Evolutionary conservation across 1,284 basidiomycete genomes (phyloP), one percentile per base, ranked within the genome.

Genomic region (Calocybe gambosa): DNA sequence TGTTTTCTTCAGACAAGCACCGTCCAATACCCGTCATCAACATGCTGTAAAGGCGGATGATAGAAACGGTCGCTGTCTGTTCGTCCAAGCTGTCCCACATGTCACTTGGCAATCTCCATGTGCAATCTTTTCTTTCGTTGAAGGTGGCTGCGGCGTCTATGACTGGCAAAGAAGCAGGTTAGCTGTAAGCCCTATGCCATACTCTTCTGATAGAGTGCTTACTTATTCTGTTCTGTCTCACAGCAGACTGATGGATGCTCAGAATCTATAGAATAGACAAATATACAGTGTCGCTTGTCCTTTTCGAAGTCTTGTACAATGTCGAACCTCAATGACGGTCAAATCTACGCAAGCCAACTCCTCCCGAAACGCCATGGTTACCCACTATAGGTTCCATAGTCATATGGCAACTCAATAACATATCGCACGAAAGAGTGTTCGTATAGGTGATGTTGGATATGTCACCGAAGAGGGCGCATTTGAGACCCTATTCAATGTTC

Each of bases 401-500:
- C 60, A 1, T 46, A 50, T 19, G 50, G 37, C 9, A 46, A 37
- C 21, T 51, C 57, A 2, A 31, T 44, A 5, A 41, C 42, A n/a
- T 63, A 63, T 43, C 51, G 51, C 37, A 44, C 39, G 12, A 43
- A 50, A 40, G 64, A n/a, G 63, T 13, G 53, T 62, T 19, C 47
- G 51, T 20, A 58, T 65, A 26, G 63, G 65, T 18, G 64, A 67
- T 43, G 58, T 66, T 7, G 64, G 63, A 20, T 51, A 58, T 37
- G 43, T 65, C 36, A 63, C 57, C 1, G 33, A 46, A 2, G 54
- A 57, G 33, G 62, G 62, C 13, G 55, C 46, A 2, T 65, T 66
- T 36, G 51, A 58, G 23, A 60, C 58, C 23, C 43, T 66, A 2
- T 65, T 65, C 54, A 66, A 64, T 35, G 52, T 62, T 43, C 55